These are phyloP conservation scores for Candida tammaniensis DNA, from an alignment of 805 yeast species.

Conservation along the genomic window DNA sequence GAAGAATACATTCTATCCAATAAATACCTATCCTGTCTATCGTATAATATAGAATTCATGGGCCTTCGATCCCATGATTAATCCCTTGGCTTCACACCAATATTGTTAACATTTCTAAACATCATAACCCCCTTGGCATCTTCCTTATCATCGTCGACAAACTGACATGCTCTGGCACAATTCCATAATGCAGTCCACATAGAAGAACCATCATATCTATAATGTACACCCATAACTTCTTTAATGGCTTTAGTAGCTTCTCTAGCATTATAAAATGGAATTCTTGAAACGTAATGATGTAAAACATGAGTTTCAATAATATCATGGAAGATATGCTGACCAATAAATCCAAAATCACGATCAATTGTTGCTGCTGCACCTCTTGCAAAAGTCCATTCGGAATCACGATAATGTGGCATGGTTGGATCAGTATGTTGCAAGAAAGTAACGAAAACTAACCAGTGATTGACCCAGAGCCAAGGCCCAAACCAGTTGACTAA, in stretches of 20 bases:
- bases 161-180: slow-evolving; percentile 62
- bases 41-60: too few relatives aligned
- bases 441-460: slow-evolving; percentile 63
- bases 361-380: slow-evolving; percentile 69
- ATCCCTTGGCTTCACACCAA: slow-evolving; percentile 39
- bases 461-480: slow-evolving; percentile 58
- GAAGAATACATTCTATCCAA: too few relatives aligned
- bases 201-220: slow-evolving; percentile 48
- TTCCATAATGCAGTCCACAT: slow-evolving; percentile 62
- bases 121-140: slow-evolving; percentile 51
- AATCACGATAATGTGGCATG: slow-evolving; percentile 56
- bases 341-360: slow-evolving; percentile 58
- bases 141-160: slow-evolving; percentile 54
- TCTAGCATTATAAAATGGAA: slow-evolving; percentile 56
- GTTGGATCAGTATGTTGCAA: slow-evolving; percentile 61
- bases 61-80: too few relatives aligned
- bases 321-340: slow-evolving; percentile 55
- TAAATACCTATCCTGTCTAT: too few relatives aligned
- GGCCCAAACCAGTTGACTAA: slow-evolving; percentile 57
- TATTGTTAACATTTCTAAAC: slow-evolving; percentile 61
- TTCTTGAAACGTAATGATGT: slow-evolving; percentile 54
- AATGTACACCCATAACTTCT: slow-evolving; percentile 52
- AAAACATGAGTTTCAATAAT: slow-evolving; percentile 58
- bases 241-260: slow-evolving; percentile 51
- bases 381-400: slow-evolving; percentile 61